Evolutionary conservation across 257 asterid species (phyloP).

Genomic region (Solanum phureja): DNA sequence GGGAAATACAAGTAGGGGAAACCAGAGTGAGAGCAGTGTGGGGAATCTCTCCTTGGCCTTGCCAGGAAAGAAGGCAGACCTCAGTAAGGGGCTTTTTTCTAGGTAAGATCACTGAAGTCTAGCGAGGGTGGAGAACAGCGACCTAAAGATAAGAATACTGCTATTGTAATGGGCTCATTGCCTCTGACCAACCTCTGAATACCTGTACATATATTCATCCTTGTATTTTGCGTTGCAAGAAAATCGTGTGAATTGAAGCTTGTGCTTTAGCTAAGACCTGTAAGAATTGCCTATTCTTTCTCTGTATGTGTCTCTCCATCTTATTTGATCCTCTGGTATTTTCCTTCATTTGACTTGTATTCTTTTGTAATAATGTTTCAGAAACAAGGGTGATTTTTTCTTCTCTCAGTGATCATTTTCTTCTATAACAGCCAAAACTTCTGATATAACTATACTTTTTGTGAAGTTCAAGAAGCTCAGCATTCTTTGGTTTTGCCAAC

Average conservation of each 20-base stretch:
- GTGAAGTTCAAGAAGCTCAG: neutral
- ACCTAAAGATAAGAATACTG: conserved; percentile 24
- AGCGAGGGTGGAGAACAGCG: conserved; percentile 19
- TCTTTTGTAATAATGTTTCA: neutral
- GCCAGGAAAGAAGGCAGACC: conserved; percentile 15
- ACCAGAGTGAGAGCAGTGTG: neutral
- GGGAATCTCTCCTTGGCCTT: conserved; percentile 13
- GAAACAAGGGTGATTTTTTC: neutral
- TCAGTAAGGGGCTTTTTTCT: conserved; percentile 45
- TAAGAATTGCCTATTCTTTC: neutral
- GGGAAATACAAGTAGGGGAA: conserved; percentile 17
- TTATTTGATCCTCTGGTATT: neutral
- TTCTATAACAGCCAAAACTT: neutral
- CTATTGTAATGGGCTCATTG: conserved; percentile 68
- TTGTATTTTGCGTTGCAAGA: neutral
- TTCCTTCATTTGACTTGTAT: neutral
- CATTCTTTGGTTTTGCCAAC: neutral
- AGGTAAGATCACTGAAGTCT: conserved; percentile 38
- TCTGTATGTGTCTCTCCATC: neutral
- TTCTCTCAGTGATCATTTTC: neutral
- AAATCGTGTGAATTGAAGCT: neutral
- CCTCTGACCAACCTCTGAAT: conserved; percentile 52
- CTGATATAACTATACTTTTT: neutral
- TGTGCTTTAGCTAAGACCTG: neutral
- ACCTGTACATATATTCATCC: neutral